Percentiles rank a stretch among this genome's conserved stretches.
Evolutionary conservation across 495 filamentous ascomycete genomes (phyloP).

Genomic region (Platismatia glauca): DNA sequence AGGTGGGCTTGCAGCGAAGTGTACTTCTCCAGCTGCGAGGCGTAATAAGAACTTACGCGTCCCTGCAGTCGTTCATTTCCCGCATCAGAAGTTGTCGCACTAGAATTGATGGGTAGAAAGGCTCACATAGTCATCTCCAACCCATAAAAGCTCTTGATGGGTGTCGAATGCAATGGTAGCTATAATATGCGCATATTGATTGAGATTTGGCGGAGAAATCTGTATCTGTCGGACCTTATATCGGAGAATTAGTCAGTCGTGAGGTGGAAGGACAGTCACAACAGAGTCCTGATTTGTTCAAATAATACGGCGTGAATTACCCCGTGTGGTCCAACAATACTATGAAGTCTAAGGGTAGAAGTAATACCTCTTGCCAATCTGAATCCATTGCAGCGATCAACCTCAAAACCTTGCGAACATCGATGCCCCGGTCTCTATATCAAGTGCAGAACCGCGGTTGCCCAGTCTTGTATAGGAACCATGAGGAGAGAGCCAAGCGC

Average conservation of each 20-base stretch:
- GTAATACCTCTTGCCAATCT: slow-evolving; percentile 20
- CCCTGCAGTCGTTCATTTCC: slow-evolving; percentile 45
- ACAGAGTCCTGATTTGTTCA: background rate
- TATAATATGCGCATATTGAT: slow-evolving; percentile 17
- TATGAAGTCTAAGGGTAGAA: background rate
- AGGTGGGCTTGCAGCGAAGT: slow-evolving; percentile 68
- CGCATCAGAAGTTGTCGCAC: background rate
- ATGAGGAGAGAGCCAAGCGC: background rate
- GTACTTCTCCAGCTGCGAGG: slow-evolving; percentile 59
- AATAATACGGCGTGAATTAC: background rate
- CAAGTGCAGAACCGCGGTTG: background rate
- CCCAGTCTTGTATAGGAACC: no score
- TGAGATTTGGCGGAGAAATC: slow-evolving; percentile 11
- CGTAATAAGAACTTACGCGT: slow-evolving; percentile 72
- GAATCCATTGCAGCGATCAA: slow-evolving; percentile 17
- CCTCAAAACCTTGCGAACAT: slow-evolving; percentile 1
- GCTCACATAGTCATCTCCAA: slow-evolving; percentile 78
- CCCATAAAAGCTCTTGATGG: slow-evolving; percentile 81
- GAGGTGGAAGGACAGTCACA: background rate
- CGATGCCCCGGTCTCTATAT: no score
- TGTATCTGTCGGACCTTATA: slow-evolving; percentile 19
- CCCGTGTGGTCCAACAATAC: background rate
- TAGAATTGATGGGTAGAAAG: background rate
- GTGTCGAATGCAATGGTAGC: slow-evolving; percentile 72
- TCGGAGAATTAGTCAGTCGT: background rate